A percentile compares a stretch with the other conserved stretches of the same genome.
Conservation (phyloP, 2,329 filamentous ascomycete genomes). For the Colletotrichum sp. region DNA sequence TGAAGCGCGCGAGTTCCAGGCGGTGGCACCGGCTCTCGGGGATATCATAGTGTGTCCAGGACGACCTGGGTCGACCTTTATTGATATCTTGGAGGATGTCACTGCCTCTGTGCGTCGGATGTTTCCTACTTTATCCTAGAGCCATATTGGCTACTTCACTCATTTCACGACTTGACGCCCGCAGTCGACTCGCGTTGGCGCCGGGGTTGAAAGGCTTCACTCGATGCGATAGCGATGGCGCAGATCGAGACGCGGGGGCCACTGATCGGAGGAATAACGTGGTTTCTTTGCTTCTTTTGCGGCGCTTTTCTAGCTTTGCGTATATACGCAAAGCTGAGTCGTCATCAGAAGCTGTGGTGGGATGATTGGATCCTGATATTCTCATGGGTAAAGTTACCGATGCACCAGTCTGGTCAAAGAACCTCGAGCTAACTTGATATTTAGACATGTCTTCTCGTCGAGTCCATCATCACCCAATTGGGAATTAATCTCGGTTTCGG, state of each 20-base stretch:
- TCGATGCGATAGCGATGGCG: background rate
- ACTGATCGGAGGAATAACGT: conserved; percentile 26
- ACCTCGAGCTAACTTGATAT: background rate
- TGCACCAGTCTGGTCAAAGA: fast-evolving
- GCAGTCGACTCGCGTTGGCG: background rate
- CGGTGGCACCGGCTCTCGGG: background rate
- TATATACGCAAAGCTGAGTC: conserved; percentile 25
- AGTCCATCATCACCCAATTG: conserved; percentile 18
- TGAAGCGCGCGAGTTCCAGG: background rate
- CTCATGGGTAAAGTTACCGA: conserved; percentile 29
- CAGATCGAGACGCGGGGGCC: background rate
- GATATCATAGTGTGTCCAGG: background rate
- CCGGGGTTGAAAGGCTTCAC: background rate
- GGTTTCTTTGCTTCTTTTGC: conserved; percentile 29
- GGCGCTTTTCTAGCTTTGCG: conserved; percentile 24
- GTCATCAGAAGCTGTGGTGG: conserved; percentile 24
- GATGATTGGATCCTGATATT: conserved; percentile 27
- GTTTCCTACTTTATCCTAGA: background rate
- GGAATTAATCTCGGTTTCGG: conserved; percentile 23
- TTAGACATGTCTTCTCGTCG: background rate
- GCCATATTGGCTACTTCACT: background rate
- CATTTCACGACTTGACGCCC: background rate
- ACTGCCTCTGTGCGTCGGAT: background rate
- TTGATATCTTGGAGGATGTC: background rate
- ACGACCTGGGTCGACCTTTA: background rate